These are phyloP conservation scores for Globisporangium parvum DNA, from an alignment of 352 stramenopile genomes.

Conservation along the genomic window DNA sequence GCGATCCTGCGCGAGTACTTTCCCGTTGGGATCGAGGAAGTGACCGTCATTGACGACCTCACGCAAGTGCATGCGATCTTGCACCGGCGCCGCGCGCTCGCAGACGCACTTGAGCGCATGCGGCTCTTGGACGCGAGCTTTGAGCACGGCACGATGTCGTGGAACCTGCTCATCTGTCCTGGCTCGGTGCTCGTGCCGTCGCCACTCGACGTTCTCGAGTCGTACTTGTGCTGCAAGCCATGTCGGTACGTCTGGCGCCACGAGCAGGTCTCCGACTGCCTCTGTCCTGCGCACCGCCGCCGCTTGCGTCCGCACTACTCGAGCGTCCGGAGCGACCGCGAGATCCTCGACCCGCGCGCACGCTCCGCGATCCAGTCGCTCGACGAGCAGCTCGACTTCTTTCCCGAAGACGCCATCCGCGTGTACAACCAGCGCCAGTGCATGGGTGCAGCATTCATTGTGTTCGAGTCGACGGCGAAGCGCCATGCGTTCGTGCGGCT, in stretches of 20 bases:
- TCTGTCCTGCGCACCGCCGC: constrained; percentile 21
- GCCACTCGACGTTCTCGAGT: constrained; percentile 29
- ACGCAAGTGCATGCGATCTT: constrained; percentile 52
- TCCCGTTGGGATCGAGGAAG: constrained; percentile 40
- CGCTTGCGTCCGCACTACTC: constrained; percentile 16
- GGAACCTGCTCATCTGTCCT: constrained; percentile 61
- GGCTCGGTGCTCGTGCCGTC: constrained; percentile 49
- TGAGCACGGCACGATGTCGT: constrained; percentile 49
- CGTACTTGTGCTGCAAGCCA: constrained; percentile 48
- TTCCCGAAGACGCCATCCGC: constrained; percentile 54
- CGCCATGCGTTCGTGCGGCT: constrained; percentile 56
- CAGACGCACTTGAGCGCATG: constrained; percentile 50
- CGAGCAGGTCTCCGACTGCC: constrained; percentile 22
- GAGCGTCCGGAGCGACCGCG: constrained; percentile 23
- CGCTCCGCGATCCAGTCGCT: constrained; percentile 27
- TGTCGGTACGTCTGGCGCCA: constrained; percentile 50
- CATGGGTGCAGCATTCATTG: constrained; percentile 63
- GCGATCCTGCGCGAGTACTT: constrained; percentile 34
- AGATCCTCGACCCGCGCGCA: constrained; percentile 19
- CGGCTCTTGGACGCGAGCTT: constrained; percentile 45
- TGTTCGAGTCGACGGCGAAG: constrained; percentile 55
- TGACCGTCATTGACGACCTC: constrained; percentile 62
- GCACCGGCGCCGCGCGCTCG: constrained; percentile 32
- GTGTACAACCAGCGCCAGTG: constrained; percentile 55
- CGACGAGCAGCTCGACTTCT: constrained; percentile 65